Percentiles rank a stretch among this genome's conserved stretches.
Evolutionary conservation across 345 rosid species (phyloP).

Genomic region (Gossypium arboreum): DNA sequence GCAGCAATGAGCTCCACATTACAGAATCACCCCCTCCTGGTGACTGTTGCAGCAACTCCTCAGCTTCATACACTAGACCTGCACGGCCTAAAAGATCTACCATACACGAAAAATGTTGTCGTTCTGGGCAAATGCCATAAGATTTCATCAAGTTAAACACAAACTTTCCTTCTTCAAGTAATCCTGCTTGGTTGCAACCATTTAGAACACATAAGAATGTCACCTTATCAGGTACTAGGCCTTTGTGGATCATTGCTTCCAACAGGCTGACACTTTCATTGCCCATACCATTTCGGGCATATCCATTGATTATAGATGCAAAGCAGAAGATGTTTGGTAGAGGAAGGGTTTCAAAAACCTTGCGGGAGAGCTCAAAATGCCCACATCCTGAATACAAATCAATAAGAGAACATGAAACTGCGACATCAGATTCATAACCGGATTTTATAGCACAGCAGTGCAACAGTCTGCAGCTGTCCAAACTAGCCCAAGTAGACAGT

Average conservation of each 20-base stretch:
- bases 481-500: constrained; percentile 32
- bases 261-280: constrained; percentile 52
- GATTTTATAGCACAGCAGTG: constrained; percentile 58
- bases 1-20: constrained; percentile 76
- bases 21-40: constrained; percentile 46
- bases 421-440: constrained; percentile 50
- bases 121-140: constrained; percentile 44
- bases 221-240: constrained; percentile 64
- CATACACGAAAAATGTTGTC: constrained; percentile 69
- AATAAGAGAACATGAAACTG: constrained; percentile 72
- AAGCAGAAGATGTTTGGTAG: constrained; percentile 63
- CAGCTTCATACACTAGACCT: constrained; percentile 65
- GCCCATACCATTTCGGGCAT: constrained; percentile 67
- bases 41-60: constrained; percentile 47
- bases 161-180: constrained; percentile 63
- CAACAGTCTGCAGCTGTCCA: constrained; percentile 41
- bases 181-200: constrained; percentile 74
- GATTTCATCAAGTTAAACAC: constrained; percentile 46
- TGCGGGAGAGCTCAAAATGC: constrained; percentile 39
- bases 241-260: constrained; percentile 47
- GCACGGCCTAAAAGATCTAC: constrained; percentile 77
- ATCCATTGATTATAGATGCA: constrained; percentile 61
- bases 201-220: constrained; percentile 56
- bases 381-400: constrained; percentile 72
- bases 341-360: constrained; percentile 45